Conservation (phyloP, 805 yeast genomes). For the Candida ascalaphidarum region DNA sequence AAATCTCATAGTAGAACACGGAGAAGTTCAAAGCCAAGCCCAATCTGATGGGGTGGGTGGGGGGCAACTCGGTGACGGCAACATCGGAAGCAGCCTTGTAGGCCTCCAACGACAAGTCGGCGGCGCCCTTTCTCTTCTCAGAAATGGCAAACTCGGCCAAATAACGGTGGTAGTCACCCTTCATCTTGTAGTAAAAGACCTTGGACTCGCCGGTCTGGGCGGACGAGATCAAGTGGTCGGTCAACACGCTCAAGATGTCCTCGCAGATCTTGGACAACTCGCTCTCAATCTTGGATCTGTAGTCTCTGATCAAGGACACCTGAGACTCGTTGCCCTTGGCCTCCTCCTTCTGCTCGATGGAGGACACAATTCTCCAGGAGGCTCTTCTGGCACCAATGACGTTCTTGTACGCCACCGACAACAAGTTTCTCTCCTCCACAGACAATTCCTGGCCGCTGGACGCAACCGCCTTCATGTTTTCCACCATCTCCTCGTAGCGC, state of each 20-base stretch:
- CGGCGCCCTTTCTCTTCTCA: constrained; percentile 88
- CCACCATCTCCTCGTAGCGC: constrained; percentile 99
- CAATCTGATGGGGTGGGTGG: constrained; percentile 97
- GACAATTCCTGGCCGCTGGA: constrained; percentile 91
- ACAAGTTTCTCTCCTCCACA: constrained; percentile 95
- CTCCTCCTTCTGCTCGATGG: constrained; percentile 97
- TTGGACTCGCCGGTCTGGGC: constrained; percentile 97
- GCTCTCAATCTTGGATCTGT: constrained; percentile 89
- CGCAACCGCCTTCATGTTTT: constrained; percentile 96
- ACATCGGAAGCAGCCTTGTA: constrained; percentile 94
- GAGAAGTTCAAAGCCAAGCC: constrained; percentile 97
- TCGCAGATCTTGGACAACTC: constrained; percentile 92
- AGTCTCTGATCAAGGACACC: constrained; percentile 82
- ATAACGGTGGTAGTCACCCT: constrained; percentile 99
- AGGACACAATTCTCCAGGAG: constrained; percentile 97
- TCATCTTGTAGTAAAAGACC: constrained; percentile 98
- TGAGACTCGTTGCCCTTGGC: constrained; percentile 90
- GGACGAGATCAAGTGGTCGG: constrained; percentile 83
- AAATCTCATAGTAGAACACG: constrained; percentile 95
- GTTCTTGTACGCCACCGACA: constrained; percentile 96
- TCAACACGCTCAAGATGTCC: constrained; percentile 82
- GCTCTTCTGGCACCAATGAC: constrained; percentile 99
- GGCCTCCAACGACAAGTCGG: constrained; percentile 87
- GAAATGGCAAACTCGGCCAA: constrained; percentile 92
- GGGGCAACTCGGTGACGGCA: constrained; percentile 93